Evolutionary conservation across 1,139 yeast species (phyloP).

Genomic region (Lodderomyces beijingensis): DNA sequence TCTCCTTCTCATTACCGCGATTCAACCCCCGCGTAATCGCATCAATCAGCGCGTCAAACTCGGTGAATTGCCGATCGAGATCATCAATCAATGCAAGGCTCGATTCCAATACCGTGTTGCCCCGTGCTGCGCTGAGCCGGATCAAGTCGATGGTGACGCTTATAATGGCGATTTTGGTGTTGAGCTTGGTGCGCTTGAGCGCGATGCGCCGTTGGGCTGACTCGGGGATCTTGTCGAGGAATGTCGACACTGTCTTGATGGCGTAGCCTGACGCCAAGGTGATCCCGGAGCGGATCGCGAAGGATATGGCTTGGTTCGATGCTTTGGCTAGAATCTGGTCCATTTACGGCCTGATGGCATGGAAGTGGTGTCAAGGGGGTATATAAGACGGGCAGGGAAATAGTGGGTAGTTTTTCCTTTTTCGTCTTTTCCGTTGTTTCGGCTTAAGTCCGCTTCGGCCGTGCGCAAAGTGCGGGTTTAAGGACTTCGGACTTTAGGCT

Average conservation of each 20-base stretch:
- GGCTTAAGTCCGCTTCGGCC: too few species aligned
- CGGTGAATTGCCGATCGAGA: constrained; percentile 55
- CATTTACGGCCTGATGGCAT: too few species aligned
- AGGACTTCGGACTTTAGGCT: too few species aligned
- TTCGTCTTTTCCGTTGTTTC: too few species aligned
- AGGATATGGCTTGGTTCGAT: constrained; percentile 73
- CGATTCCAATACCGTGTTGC: constrained; percentile 60
- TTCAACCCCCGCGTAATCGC: constrained; percentile 21
- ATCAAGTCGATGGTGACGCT: constrained; percentile 69
- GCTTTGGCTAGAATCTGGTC: constrained; percentile 53
- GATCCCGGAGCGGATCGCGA: constrained; percentile 75
- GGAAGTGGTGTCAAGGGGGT: too few species aligned
- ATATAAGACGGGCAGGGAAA: too few species aligned
- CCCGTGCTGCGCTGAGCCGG: constrained; percentile 65
- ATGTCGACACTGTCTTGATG: constrained; percentile 56
- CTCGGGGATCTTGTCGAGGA: constrained; percentile 59
- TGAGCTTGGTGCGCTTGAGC: constrained; percentile 41
- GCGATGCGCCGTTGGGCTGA: constrained; percentile 43
- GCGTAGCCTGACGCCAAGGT: constrained; percentile 77
- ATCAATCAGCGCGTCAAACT: constrained; percentile 51
- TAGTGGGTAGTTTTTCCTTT: too few species aligned
- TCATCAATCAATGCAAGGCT: constrained; percentile 55
- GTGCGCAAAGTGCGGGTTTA: too few species aligned
- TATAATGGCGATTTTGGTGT: constrained; percentile 59
- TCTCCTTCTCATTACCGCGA: constrained; percentile 32